Percentiles rank a stretch among this genome's conserved stretches.
phyloP scores from a whole-genome alignment of 2,329 filamentous ascomycete species.

The Penicillium sp. region DNA sequence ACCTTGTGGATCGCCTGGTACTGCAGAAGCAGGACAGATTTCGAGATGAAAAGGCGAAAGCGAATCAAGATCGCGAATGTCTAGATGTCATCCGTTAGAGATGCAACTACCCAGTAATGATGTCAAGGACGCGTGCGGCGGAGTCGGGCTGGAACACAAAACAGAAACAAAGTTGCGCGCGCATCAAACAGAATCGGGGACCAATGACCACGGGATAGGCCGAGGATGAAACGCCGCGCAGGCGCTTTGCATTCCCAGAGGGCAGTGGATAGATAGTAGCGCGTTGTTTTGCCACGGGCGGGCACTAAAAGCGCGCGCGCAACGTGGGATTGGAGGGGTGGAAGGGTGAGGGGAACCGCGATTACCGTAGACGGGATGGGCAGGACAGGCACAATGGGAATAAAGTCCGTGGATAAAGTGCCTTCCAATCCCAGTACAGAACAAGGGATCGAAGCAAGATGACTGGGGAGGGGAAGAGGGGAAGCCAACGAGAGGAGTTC shows the following conservation, averaged over 20 bases:
- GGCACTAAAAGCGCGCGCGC: slow-evolving; percentile 17
- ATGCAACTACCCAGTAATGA: slow-evolving; percentile 13
- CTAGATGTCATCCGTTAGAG: slow-evolving; percentile 15
- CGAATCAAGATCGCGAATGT: slow-evolving; percentile 15
- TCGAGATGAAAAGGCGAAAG: slow-evolving; percentile 8
- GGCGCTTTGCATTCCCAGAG: slow-evolving; percentile 12
- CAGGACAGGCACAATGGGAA: background rate
- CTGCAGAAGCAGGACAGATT: slow-evolving; percentile 24
- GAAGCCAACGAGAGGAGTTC: background rate
- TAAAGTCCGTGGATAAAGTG: background rate
- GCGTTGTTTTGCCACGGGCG: slow-evolving; percentile 24
- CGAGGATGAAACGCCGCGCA: slow-evolving; percentile 7
- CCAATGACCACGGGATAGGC: slow-evolving; percentile 11
- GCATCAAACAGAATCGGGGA: slow-evolving; percentile 1
- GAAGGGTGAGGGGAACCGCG: slow-evolving; percentile 2
- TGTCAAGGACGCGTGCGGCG: slow-evolving; percentile 15
- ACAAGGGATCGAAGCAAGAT: background rate
- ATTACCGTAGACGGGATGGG: slow-evolving; percentile 2
- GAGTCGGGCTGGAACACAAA: slow-evolving; percentile 10
- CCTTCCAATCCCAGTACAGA: background rate
- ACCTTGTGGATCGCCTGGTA: slow-evolving; percentile 37
- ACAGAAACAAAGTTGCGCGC: slow-evolving; percentile 2
- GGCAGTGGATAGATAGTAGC: background rate
- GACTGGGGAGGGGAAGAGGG: slow-evolving; percentile 4
- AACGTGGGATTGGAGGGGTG: slow-evolving; percentile 21